Conservation (phyloP, 371 early-diverging fungal species). For the Haplosporangium sp. region DNA sequence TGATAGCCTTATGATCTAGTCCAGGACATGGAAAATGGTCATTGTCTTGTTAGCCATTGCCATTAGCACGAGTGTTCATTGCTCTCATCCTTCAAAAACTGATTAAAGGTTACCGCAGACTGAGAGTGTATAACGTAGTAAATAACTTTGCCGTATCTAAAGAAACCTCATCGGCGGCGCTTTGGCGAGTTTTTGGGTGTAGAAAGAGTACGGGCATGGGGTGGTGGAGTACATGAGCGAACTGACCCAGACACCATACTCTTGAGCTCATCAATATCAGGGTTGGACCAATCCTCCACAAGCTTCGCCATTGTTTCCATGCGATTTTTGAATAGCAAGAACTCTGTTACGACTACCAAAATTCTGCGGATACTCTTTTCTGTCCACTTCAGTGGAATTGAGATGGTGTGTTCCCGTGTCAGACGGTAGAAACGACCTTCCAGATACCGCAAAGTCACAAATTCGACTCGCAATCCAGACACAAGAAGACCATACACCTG, state of each 20-base stretch:
- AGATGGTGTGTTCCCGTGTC: constrained; percentile 8
- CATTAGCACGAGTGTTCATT: too few species aligned
- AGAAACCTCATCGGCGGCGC: constrained; percentile 6
- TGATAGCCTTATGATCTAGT: too few species aligned
- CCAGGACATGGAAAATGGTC: too few species aligned
- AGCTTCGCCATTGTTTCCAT: constrained; percentile 7
- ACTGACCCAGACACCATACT: background rate
- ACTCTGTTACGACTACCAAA: background rate
- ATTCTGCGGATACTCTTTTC: constrained; percentile 4
- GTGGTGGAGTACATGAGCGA: constrained; percentile 1
- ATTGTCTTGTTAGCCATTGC: too few species aligned
- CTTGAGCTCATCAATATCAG: constrained; percentile 5
- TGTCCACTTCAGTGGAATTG: constrained; percentile 2
- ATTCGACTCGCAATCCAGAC: constrained; percentile 12
- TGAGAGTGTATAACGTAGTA: too few species aligned
- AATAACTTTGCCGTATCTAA: too few species aligned
- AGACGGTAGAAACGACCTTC: constrained; percentile 8
- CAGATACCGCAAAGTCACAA: constrained; percentile 1
- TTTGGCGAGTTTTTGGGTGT: constrained; percentile 2
- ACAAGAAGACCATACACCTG: constrained; percentile 6
- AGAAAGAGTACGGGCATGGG: background rate
- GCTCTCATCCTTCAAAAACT: too few species aligned
- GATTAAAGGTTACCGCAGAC: too few species aligned
- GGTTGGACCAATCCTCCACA: constrained; percentile 1
- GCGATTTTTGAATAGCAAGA: constrained; percentile 4